Evolutionary conservation across 1,284 basidiomycete species (phyloP).

Genomic region (Cryptococcus hybrid): DNA sequence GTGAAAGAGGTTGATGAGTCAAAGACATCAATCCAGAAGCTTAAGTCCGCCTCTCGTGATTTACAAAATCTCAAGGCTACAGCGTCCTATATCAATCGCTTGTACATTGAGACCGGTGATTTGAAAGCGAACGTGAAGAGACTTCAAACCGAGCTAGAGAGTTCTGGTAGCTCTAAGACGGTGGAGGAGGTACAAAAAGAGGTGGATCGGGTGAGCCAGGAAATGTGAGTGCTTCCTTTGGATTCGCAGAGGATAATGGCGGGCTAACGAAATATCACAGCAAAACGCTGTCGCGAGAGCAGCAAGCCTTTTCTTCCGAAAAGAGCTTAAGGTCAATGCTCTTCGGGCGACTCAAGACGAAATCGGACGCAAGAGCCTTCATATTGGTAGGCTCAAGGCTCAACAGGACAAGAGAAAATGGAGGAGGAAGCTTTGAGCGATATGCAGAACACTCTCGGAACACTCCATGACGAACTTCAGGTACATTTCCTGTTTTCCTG

Average conservation of each 20-base stretch:
- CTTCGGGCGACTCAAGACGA: constrained; percentile 54
- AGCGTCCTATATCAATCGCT: constrained; percentile 61
- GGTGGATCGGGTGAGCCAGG: constrained; percentile 60
- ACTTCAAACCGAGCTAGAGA: constrained; percentile 67
- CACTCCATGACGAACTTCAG: constrained; percentile 38
- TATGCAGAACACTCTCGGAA: constrained; percentile 60
- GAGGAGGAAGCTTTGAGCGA: constrained; percentile 63
- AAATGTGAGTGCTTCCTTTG: constrained; percentile 60
- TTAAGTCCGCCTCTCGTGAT: constrained; percentile 56
- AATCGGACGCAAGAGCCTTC: constrained; percentile 62
- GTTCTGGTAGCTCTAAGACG: constrained; percentile 73
- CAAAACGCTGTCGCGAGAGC: constrained; percentile 69
- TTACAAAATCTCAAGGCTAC: constrained; percentile 65
- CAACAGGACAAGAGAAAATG: constrained; percentile 62
- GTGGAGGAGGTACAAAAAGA: constrained; percentile 79
- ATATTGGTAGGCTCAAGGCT: constrained; percentile 61
- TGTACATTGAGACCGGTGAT: constrained; percentile 64
- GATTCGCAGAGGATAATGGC: background rate
- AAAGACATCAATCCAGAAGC: constrained; percentile 35
- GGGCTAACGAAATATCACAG: background rate
- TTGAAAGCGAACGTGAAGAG: constrained; percentile 64
- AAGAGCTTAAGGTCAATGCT: constrained; percentile 62
- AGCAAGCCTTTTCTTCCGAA: constrained; percentile 60
- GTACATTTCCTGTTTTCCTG: constrained; percentile 14
- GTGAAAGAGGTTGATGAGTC: constrained; percentile 16